Evolutionary conservation across 139 green algal species (phyloP).

Genomic region (Pleodorina starrii): DNA sequence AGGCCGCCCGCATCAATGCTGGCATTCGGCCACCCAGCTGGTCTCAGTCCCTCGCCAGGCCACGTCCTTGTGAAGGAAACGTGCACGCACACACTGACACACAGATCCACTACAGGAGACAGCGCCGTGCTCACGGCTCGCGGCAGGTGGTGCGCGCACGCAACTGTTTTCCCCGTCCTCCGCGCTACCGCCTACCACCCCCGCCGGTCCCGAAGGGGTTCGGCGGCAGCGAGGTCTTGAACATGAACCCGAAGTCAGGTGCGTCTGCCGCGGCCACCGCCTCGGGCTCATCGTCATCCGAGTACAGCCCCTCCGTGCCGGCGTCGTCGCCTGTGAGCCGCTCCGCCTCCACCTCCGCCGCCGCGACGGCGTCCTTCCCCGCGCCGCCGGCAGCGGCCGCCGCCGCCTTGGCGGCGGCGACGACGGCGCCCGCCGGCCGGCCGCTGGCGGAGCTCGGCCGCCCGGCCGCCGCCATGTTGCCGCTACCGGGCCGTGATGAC

Average conservation of each 20-base stretch:
- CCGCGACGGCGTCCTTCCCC: not conserved
- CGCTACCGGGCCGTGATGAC: not conserved
- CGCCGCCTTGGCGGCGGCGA: conserved; percentile 12
- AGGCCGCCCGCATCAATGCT: no score
- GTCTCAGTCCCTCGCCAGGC: no score
- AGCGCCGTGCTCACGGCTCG: no score
- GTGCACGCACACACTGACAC: no score
- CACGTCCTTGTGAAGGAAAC: no score
- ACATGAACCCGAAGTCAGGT: conserved; percentile 41
- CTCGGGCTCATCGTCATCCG: conserved; percentile 25
- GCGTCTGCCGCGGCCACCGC: not conserved
- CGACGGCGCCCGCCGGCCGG: not conserved
- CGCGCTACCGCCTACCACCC: not conserved
- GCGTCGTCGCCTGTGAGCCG: conserved; percentile 2
- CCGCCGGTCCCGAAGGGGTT: conserved; percentile 22
- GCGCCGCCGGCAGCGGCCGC: conserved; percentile 12
- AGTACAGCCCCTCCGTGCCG: conserved; percentile 37
- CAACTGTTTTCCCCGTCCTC: no score
- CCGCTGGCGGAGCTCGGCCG: conserved; percentile 10
- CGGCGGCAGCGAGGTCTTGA: conserved; percentile 29
- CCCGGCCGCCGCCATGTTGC: not conserved
- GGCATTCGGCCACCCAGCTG: no score
- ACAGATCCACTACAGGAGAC: no score
- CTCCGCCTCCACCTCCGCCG: conserved; percentile 31
- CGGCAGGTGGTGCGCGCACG: no score